Evolutionary conservation across 2,329 filamentous ascomycete genomes (phyloP), one percentile per base, ranked within the genome.

Genomic region (Pseudogymnoascus sp.): DNA sequence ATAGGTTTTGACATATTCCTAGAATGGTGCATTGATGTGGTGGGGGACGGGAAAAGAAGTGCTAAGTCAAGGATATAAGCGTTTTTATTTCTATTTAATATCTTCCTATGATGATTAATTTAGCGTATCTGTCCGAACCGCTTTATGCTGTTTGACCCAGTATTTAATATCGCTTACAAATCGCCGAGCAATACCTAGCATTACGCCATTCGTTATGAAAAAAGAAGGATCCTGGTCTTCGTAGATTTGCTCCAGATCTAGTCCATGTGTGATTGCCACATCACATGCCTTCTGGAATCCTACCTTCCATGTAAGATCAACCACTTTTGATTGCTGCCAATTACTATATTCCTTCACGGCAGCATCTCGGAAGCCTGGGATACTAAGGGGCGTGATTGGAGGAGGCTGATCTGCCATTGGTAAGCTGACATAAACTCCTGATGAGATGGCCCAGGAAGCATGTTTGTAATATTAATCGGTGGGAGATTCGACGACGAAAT

Each of bases 321-420:
- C 60, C 10, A 71, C 69, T 28, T 65, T 25, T 21, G 67, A 70
- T 65, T 69, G 16, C 54, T 70, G 66, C 71, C 69, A 72, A 5
- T 65, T 63, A 64, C 65, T 66, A 62, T 72, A 72, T 63, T 65
- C 65, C 23, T 60, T 34, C 16, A 71, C 67, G 41, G 68, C 67
- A 13, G 54, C 10, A 60, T 70, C 70, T 13, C 65, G 63, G 21
- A 63, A 65, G 10, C 69, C 67, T 28, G 61, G 64, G 45, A 72
- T 68, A 19, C 60, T 28, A 23, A 68, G 66, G 62, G n/a, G 31
- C 16, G n/a, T 11, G 51, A 4, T 61, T 41, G 13, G 60, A 51
- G 45, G n/a, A 61, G 62, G 28, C 51, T 66, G 54, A 61, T 43
- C 60, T 8, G 64, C 43, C 31, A 57, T 64, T 63, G 61, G 62